These are phyloP conservation scores for Aphanocladium album DNA, from an alignment of 2,329 filamentous ascomycete species.

Conservation along the genomic window DNA sequence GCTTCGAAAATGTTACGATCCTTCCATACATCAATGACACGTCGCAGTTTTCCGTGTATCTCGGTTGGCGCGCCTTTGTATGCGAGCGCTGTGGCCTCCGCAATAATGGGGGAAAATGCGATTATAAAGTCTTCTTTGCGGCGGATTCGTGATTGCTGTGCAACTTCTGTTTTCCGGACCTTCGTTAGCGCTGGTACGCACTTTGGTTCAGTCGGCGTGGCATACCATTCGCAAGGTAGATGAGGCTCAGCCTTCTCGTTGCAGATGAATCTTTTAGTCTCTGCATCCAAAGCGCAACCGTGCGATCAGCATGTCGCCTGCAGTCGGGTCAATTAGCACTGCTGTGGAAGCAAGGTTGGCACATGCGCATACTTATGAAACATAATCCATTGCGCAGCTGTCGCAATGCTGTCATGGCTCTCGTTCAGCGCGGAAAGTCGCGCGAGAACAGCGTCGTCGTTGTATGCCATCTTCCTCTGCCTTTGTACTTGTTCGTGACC, in stretches of 20 bases:
- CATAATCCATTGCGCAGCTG: constrained; percentile 98
- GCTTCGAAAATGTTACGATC: constrained; percentile 78
- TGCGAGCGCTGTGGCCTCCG: constrained; percentile 82
- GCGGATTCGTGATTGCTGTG: constrained; percentile 90
- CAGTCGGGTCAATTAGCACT: constrained; percentile 8
- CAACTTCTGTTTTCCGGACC: constrained; percentile 63
- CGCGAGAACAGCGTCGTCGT: constrained; percentile 88
- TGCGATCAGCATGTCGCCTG: constrained; percentile 87
- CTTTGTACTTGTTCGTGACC: constrained; percentile 17
- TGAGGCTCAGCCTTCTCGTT: constrained; percentile 79
- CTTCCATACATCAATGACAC: constrained; percentile 93
- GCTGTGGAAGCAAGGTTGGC: background rate
- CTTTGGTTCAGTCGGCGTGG: background rate
- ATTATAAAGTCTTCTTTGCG: constrained; percentile 88
- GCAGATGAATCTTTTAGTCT: constrained; percentile 82
- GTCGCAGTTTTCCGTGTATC: constrained; percentile 78
- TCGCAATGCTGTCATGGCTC: constrained; percentile 94
- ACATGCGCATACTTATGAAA: constrained; percentile 73
- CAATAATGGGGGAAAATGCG: constrained; percentile 87
- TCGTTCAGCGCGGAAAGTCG: constrained; percentile 95
- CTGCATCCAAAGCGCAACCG: constrained; percentile 86
- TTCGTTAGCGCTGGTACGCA: constrained; percentile 2
- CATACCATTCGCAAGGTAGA: constrained; percentile 94
- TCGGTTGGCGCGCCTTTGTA: constrained; percentile 87
- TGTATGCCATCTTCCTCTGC: constrained; percentile 71